Evolutionary conservation across 495 filamentous ascomycete genomes (phyloP).

Genomic region (Neurospora sp.): DNA sequence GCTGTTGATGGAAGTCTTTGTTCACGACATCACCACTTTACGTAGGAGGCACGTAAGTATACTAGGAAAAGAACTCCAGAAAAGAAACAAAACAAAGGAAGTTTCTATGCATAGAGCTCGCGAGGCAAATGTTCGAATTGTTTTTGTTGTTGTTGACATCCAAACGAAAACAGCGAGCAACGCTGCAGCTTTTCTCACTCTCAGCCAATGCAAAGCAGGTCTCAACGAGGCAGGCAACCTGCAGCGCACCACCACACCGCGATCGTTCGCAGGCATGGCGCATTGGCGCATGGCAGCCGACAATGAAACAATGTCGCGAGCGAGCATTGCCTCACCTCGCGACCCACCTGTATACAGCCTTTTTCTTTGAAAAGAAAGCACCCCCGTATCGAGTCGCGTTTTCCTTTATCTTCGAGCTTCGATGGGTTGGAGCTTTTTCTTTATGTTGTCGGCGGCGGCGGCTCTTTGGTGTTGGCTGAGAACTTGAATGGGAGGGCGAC

Average conservation of each 20-base stretch:
- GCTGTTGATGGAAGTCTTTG: background rate
- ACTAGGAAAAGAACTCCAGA: too few relatives aligned
- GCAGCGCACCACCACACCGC: background rate
- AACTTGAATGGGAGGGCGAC: too few relatives aligned
- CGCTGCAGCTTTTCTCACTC: too few relatives aligned
- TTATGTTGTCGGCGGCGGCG: too few relatives aligned
- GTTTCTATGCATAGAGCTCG: background rate
- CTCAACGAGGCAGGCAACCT: background rate
- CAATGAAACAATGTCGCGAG: background rate
- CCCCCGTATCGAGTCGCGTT: background rate
- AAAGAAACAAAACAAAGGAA: background rate
- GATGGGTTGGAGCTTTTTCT: too few relatives aligned
- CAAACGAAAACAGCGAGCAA: background rate
- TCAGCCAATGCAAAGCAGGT: background rate
- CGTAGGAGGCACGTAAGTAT: background rate
- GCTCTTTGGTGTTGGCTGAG: too few relatives aligned
- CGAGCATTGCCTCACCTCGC: background rate
- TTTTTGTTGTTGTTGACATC: background rate
- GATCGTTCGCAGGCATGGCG: background rate
- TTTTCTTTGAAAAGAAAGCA: too few relatives aligned
- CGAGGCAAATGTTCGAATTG: too few relatives aligned
- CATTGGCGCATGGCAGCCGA: background rate
- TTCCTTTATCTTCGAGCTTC: background rate
- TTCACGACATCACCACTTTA: background rate
- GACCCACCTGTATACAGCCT: background rate